Evolutionary conservation across 345 rosid species (phyloP).

Genomic region (Lumnitzera littorea): DNA sequence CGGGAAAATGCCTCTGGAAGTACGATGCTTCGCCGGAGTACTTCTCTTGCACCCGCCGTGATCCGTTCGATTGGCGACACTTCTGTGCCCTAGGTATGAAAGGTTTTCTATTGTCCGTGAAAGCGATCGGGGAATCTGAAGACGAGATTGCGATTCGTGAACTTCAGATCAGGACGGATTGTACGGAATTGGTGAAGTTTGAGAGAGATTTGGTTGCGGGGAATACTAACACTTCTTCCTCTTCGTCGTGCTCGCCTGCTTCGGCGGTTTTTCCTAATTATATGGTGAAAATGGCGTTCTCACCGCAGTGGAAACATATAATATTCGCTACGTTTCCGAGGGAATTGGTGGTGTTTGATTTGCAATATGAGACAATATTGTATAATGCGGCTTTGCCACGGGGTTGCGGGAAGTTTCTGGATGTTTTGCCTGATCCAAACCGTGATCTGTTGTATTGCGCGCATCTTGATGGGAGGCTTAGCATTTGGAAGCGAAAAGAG

Average conservation of each 20-base stretch:
- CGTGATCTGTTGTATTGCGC: slow-evolving; percentile 76
- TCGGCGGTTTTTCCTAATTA: slow-evolving; percentile 67
- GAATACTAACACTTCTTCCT: slow-evolving; percentile 16
- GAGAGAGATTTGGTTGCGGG: slow-evolving; percentile 46
- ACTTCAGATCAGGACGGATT: slow-evolving; percentile 55
- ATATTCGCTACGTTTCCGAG: slow-evolving; percentile 77
- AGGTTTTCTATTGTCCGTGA: slow-evolving; percentile 65
- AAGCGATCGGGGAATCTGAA: slow-evolving; percentile 66
- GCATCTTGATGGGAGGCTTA: slow-evolving; percentile 86
- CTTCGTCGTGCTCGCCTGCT: slow-evolving; percentile 45
- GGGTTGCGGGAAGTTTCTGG: slow-evolving; percentile 81
- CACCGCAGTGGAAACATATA: slow-evolving; percentile 77
- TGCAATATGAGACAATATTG: slow-evolving; percentile 68
- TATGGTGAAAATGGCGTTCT: slow-evolving; percentile 60
- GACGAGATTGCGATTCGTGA: slow-evolving; percentile 55
- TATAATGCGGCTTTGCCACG: slow-evolving; percentile 63
- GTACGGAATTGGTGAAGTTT: slow-evolving; percentile 48
- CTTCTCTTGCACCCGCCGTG: slow-evolving; percentile 76
- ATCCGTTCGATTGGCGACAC: slow-evolving; percentile 88
- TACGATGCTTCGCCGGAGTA: slow-evolving; percentile 74
- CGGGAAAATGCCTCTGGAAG: slow-evolving; percentile 54
- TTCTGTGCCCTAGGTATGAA: slow-evolving; percentile 66
- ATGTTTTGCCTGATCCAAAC: slow-evolving; percentile 78
- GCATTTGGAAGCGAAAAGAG: slow-evolving; percentile 92
- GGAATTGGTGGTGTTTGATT: slow-evolving; percentile 82